Evolutionary conservation across 768 basidiomycete genomes (phyloP), one percentile per base, ranked within the genome.

Genomic region (Coprinopsis strossmayeri): DNA sequence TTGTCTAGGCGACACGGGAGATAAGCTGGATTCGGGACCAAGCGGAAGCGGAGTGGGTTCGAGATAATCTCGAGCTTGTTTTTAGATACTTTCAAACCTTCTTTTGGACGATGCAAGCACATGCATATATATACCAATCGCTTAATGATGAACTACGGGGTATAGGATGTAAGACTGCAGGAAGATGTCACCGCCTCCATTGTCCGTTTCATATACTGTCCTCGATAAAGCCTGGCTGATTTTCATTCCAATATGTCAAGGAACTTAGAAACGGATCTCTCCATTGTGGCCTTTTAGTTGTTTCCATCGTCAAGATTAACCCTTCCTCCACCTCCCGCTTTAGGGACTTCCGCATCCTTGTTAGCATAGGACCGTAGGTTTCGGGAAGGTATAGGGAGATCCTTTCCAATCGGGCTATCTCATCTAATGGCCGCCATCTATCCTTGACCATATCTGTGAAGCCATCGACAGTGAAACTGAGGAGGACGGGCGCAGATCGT

Each of bases 361-460:
- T 15, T 12, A 49, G 24, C 20, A 49, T n/a, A 18, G 20, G 20
- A 13, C 34, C 28, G 30, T 43, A 18, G 2, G 26, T 30, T 12
- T 18, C 15, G 11, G 26, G 24, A 1, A 49, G 48, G 48, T 39
- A 42, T 11, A 49, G 41, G 2, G 24, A 21, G 3, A 39, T 41
- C 5, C 34, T 20, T 35, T 43, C 27, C 15, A 49, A 23, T 35
- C 43, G 48, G 10, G 48, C n/a, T 4, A 49, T 42, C 20, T 21
- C 32, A 3, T 49, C 48, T 1, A 49, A 5, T 7, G 48, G 48
- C 21, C 24, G 30, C 39, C 39, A 49, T 23, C 48, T 15, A 18
- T 49, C 48, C 32, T 43, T 42, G 4, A 49, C 48, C 48, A 43
- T 43, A 2, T 34, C 30, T 15, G 41, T 21, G 24, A 49, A 49